Evolutionary conservation across 176 grass and related monocot genomes (phyloP), one percentile per base, ranked within the genome.

Genomic region (Carex scoparia): DNA sequence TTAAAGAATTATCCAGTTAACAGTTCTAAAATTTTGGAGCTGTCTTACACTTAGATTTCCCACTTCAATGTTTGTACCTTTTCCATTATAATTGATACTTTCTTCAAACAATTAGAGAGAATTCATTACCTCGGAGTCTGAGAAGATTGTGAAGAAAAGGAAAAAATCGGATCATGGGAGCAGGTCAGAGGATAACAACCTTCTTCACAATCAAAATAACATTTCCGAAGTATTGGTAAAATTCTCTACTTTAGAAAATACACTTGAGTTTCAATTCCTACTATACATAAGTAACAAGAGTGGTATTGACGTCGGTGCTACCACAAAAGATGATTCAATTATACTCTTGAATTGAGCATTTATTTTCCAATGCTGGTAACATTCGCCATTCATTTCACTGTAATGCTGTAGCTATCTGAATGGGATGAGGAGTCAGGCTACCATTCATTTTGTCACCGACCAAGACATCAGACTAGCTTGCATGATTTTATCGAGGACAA

Each of bases 391-490:
- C 37, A 83, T 83, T 63, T 83, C 38, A 48, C 33, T 44, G 42
- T 81, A 58, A 84, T 63, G 83, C 81, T 40, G 62, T 82, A 89
- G 91, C 55, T 67, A 84, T 88, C 77, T 37, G 18, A 84, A 71
- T 57, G 65, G 65, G 32, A 62, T 80, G 73, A 38, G 14, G 64
- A 65, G 10, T 93, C 84, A 81, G 79, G 44, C 28, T 62, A 68
- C 75, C 76, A 59, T 81, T 71, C 12, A 53, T 85, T 87, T 66
- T 58, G 33, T 59, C 75, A 61, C 64, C 84, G 65, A 90, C 85
- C 77, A 13, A 93, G 90, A 62, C 88, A 91, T n/a, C 89, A 89
- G 69, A 84, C 81, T 80, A 88, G 79, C 61, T 68, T 90, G 23
- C 84, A 57, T 23, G 44, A 51, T 48, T 71, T 83, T 67, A 79